These are phyloP conservation scores for Lactifluus rugatus DNA, from an alignment of 768 basidiomycete genomes.

Conservation along the genomic window DNA sequence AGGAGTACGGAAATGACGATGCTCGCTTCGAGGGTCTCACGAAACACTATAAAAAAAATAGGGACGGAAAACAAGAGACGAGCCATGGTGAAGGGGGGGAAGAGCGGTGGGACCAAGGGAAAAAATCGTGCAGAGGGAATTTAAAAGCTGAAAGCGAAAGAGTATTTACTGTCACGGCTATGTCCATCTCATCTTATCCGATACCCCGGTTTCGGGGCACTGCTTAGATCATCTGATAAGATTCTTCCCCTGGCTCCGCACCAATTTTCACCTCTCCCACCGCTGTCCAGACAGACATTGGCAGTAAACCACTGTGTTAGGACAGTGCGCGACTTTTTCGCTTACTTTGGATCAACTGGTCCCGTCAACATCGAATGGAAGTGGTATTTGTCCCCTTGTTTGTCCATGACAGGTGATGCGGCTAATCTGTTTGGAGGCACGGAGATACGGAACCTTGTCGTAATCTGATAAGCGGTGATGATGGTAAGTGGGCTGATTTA, in stretches of 20 bases:
- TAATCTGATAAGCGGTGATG: background rate
- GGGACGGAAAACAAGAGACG: conserved; percentile 77
- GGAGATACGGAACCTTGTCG: background rate
- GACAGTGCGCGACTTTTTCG: too few species aligned
- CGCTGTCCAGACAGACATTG: too few species aligned
- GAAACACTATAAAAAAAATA: conserved; percentile 95
- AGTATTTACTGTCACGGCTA: too few species aligned
- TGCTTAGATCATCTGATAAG: conserved; percentile 19
- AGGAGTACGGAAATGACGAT: conserved; percentile 91
- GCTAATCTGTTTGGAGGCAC: background rate
- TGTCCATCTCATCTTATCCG: conserved; percentile 8
- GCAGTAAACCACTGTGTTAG: too few species aligned
- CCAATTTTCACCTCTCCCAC: too few species aligned
- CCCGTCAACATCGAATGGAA: too few species aligned
- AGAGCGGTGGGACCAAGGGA: background rate
- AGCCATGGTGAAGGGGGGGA: conserved; percentile 38
- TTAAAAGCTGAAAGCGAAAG: conserved; percentile 10
- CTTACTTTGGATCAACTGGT: too few species aligned
- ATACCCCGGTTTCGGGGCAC: background rate
- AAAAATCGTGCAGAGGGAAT: conserved; percentile 2
- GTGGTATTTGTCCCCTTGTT: too few species aligned
- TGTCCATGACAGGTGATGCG: too few species aligned
- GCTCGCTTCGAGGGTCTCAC: conserved; percentile 87
- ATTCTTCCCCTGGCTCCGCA: too few species aligned
- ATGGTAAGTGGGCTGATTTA: too few species aligned